Conservation (phyloP, 208 protist species). For the Trypanosoma congolense region DNA sequence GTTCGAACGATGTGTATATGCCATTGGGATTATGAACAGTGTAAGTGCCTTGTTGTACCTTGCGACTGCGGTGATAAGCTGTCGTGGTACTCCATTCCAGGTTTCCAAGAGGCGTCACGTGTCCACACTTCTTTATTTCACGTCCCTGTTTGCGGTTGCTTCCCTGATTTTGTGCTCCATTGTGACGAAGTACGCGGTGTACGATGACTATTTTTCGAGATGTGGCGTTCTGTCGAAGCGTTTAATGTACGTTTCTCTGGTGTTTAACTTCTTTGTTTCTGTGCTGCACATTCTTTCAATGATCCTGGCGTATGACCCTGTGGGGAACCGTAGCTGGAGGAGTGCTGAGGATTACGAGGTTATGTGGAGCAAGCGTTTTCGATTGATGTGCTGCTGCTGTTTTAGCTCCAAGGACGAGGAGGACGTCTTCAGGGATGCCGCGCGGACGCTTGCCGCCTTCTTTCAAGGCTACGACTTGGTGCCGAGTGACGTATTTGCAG, state of each 20-base stretch:
- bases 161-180: constrained; percentile 29
- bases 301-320: constrained; percentile 45
- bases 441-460: constrained; percentile 52
- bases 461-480: constrained; percentile 86
- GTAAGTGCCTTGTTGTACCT: constrained; percentile 32
- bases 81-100: constrained; percentile 69
- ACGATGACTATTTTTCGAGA: constrained; percentile 21
- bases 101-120: constrained; percentile 50
- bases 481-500: constrained; percentile 77
- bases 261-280: constrained; percentile 32
- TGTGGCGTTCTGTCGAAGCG: constrained; percentile 22
- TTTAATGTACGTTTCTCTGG: constrained; percentile 31
- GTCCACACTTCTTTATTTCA: constrained; percentile 52
- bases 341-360: constrained; percentile 57
- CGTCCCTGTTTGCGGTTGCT: constrained; percentile 15
- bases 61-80: constrained; percentile 32
- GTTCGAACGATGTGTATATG: constrained; percentile 25
- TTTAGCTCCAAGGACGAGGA: constrained; percentile 26
- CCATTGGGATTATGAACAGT: constrained; percentile 32
- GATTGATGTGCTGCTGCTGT: constrained; percentile 53
- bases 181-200: constrained; percentile 34
- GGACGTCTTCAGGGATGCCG: constrained; percentile 51
- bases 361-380: constrained; percentile 59
- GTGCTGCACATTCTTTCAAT: constrained; percentile 36
- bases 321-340: constrained; percentile 29